Percentiles rank a stretch among this genome's conserved stretches.
Conservation (phyloP, 768 basidiomycete species). For the Russula sp. region DNA sequence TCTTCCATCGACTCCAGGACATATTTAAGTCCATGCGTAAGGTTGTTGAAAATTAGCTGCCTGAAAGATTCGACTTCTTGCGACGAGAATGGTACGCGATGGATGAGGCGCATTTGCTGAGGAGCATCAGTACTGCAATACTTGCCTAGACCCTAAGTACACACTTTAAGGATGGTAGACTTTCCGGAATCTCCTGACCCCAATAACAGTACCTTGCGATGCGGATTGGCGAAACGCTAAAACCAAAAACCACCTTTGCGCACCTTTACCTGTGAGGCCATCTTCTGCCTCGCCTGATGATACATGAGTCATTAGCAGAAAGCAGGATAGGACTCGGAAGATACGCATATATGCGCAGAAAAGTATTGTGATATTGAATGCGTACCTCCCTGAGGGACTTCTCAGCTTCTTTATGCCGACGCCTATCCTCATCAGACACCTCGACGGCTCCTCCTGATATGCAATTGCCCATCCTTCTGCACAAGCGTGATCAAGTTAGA, state of each 20-base stretch:
- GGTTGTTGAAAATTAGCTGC: slow-evolving; percentile 88
- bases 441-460: slow-evolving; percentile 57
- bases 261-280: slow-evolving; percentile 74
- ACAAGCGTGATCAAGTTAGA: background rate
- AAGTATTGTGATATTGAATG: slow-evolving; percentile 6
- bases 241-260: slow-evolving; percentile 10
- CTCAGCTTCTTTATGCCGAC: slow-evolving; percentile 61
- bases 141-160: slow-evolving; percentile 1
- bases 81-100: slow-evolving; percentile 72
- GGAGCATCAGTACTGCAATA: slow-evolving; percentile 6
- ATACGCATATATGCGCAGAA: slow-evolving; percentile 11
- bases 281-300: slow-evolving; percentile 29
- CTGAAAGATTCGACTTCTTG: slow-evolving; percentile 85
- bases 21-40: slow-evolving; percentile 77
- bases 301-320: background rate
- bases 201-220: slow-evolving; percentile 66
- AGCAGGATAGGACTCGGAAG: background rate
- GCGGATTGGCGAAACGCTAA: background rate
- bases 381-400: slow-evolving; percentile 70
- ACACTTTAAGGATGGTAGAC: slow-evolving; percentile 81
- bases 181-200: slow-evolving; percentile 95
- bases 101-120: slow-evolving; percentile 96
- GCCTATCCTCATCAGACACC: slow-evolving; percentile 61
- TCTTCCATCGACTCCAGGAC: slow-evolving; percentile 87
- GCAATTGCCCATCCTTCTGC: slow-evolving; percentile 18